Conservation (phyloP, 192 early-diverging fungal genomes). For the Mortierella antarctica region DNA sequence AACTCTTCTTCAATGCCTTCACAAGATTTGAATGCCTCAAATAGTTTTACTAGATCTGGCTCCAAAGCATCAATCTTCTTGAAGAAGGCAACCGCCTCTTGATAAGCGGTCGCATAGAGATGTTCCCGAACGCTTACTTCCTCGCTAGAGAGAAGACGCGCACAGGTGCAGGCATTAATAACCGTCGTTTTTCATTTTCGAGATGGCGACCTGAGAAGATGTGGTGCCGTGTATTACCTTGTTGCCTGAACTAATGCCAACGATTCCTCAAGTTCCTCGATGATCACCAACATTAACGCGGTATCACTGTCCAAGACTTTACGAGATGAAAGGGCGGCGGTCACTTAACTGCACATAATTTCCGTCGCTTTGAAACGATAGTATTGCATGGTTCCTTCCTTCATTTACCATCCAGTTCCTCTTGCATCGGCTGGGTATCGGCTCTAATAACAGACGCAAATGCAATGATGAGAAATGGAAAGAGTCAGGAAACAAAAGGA, state of each 20-base stretch:
- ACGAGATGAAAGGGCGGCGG: background rate
- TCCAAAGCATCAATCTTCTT: constrained; percentile 26
- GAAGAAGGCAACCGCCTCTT: constrained; percentile 25
- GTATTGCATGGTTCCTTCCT: background rate
- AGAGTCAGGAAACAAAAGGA: too few relatives aligned
- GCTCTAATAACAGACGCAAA: constrained; percentile 4
- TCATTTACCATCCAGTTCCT: constrained; percentile 28
- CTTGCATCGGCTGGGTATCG: constrained; percentile 36
- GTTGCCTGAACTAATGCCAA: constrained; percentile 45
- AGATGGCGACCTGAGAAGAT: too few relatives aligned
- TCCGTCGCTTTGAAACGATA: background rate
- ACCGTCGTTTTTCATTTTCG: too few relatives aligned
- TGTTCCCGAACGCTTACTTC: constrained; percentile 38
- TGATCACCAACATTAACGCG: constrained; percentile 20
- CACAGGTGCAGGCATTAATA: too few relatives aligned
- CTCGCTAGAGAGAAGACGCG: constrained; percentile 13
- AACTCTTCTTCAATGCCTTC: constrained; percentile 28
- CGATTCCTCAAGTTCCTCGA: constrained; percentile 47
- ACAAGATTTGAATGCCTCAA: constrained; percentile 4
- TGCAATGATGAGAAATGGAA: too few relatives aligned
- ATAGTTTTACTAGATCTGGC: constrained; percentile 20
- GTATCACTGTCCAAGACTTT: constrained; percentile 49
- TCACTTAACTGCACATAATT: background rate
- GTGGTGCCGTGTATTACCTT: constrained; percentile 7
- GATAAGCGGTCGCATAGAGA: constrained; percentile 35